phyloP scores from a whole-genome alignment of 2,329 filamentous ascomycete species.

The Onygenales sp. region DNA sequence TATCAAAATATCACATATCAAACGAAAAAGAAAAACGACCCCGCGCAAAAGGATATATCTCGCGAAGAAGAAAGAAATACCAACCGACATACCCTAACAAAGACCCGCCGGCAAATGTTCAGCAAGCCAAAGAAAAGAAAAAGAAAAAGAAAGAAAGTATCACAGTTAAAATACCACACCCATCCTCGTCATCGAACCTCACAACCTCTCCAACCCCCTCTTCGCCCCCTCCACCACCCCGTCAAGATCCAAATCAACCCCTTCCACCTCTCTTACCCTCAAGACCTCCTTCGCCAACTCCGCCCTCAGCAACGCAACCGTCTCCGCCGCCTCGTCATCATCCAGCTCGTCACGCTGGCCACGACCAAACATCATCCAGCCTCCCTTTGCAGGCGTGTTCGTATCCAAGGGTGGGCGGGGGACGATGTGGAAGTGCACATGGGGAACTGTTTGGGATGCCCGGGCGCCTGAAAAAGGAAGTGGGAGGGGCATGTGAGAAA shows the following conservation, averaged over 20 bases:
- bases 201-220: constrained; percentile 6
- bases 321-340: constrained; percentile 33
- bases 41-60: too few species aligned
- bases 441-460: constrained; percentile 84
- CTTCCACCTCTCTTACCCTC: constrained; percentile 25
- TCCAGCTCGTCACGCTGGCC: constrained; percentile 39
- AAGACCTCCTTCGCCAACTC: constrained; percentile 28
- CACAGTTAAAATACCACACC: background rate
- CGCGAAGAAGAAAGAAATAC: too few species aligned
- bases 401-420: constrained; percentile 53
- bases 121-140: too few species aligned
- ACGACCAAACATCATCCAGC: constrained; percentile 38
- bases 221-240: background rate
- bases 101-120: too few species aligned
- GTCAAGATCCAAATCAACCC: constrained; percentile 25
- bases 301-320: constrained; percentile 28
- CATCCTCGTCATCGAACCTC: background rate
- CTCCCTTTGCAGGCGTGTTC: constrained; percentile 14
- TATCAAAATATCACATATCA: background rate
- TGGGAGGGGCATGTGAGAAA: background rate
- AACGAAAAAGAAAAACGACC: too few species aligned
- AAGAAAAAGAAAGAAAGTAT: background rate
- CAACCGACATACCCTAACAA: too few species aligned
- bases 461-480: constrained; percentile 49
- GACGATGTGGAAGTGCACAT: constrained; percentile 92